Conservation (phyloP, 2,329 filamentous ascomycete species). For the Exophiala calicioides region DNA sequence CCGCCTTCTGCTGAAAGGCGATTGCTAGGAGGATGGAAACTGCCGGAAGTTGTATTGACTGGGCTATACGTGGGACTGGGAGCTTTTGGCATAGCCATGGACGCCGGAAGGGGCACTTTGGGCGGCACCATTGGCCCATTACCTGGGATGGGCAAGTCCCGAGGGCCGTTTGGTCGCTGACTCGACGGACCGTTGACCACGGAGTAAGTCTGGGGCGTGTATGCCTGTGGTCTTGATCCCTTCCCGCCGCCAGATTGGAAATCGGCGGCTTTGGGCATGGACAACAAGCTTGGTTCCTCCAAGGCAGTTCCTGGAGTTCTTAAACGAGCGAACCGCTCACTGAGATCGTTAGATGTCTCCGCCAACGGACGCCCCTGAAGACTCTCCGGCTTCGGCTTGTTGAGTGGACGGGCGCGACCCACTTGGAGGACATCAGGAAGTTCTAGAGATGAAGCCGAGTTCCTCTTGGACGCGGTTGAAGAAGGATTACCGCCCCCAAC, state of each 20-base stretch:
- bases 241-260: slow-evolving; percentile 18
- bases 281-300: slow-evolving; percentile 12
- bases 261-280: slow-evolving; percentile 27
- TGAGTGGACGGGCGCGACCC: slow-evolving; percentile 25
- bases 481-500: slow-evolving; percentile 8
- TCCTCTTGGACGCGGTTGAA: slow-evolving; percentile 3
- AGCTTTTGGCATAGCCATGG: slow-evolving; percentile 46
- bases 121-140: slow-evolving; percentile 40
- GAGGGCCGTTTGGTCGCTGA: slow-evolving; percentile 43
- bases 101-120: slow-evolving; percentile 41
- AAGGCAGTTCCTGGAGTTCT: slow-evolving; percentile 20
- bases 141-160: slow-evolving; percentile 40
- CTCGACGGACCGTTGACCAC: slow-evolving; percentile 30
- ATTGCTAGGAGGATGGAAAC: slow-evolving; percentile 41
- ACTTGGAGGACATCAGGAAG: slow-evolving; percentile 25
- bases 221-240: slow-evolving; percentile 18
- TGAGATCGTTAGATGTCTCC: slow-evolving; percentile 27
- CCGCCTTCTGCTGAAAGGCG: slow-evolving; percentile 44
- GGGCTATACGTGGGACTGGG: slow-evolving; percentile 53
- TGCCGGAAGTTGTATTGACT: slow-evolving; percentile 43
- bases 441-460: slow-evolving; percentile 10
- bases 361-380: slow-evolving; percentile 26
- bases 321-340: slow-evolving; percentile 31
- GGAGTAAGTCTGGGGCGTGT: slow-evolving; percentile 31
- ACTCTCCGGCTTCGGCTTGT: slow-evolving; percentile 28